These are phyloP conservation scores for Luffa aegyptiaca DNA, from an alignment of 306 rosid species.

Conservation along the genomic window DNA sequence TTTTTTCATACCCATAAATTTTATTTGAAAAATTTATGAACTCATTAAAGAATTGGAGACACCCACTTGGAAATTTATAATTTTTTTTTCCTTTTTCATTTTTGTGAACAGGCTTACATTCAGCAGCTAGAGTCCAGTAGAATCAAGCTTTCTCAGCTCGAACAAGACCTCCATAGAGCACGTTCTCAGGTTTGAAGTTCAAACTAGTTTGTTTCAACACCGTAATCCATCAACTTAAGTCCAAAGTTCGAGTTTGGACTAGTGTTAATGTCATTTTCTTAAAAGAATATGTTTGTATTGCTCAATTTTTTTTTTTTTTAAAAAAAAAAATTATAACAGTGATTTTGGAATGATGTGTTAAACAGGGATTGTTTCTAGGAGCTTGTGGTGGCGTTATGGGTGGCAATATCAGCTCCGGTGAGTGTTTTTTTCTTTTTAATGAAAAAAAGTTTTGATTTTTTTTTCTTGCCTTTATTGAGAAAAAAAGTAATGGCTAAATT, in stretches of 20 bases:
- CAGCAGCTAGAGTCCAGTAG: constrained; percentile 87
- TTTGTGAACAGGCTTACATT: constrained; percentile 61
- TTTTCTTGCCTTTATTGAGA: not conserved
- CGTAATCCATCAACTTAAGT: no score
- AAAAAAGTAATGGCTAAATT: not conserved
- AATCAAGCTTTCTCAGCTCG: constrained; percentile 70
- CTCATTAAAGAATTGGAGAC: not conserved
- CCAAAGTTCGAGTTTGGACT: no score
- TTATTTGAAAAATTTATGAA: not conserved
- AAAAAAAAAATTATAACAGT: not conserved
- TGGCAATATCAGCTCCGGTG: constrained; percentile 68
- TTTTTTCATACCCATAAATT: not conserved
- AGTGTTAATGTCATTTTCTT: no score
- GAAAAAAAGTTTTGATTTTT: no score
- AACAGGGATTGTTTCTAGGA: constrained; percentile 62
- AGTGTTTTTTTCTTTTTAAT: not conserved
- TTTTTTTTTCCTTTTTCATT: not conserved
- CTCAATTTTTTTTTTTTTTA: not conserved
- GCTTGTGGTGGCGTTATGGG: constrained; percentile 51
- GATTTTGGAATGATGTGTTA: not conserved
- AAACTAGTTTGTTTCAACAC: not conserved
- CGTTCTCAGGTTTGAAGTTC: constrained; percentile 61
- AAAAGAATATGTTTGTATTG: not conserved
- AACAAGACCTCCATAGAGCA: constrained; percentile 83
- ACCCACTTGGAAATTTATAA: not conserved